Base-by-base conservation (phyloP, 441 rosid species). In the Gossypium schwendimanii region DNA sequence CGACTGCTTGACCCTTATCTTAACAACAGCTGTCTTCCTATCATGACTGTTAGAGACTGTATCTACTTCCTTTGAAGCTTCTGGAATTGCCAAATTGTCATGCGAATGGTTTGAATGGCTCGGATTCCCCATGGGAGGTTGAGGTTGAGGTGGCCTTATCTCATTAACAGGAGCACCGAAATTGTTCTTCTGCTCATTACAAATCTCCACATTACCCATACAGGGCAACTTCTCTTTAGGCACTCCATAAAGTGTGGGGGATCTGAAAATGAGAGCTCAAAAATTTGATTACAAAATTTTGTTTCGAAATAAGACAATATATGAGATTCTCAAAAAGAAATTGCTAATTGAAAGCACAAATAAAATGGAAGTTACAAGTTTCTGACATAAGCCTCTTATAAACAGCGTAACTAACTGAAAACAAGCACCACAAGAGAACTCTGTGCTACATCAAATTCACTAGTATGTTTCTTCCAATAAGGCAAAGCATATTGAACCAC, bases 211-310 rank as follows among this genome's bases (percentile, higher is more conserved):
- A 84, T 86, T 88, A 71, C 85, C 87, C 45, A 85, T 72, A 74
- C 79, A 81, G 67, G 79, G 78, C 49, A 81, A 62, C 82, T 84
- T 93, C 55, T 93, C 97, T 69, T 86, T 84, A 36, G 98, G 97
- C 71, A 87, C 88, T 78, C 98, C 99, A 73, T 88, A 85, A 60
- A 95, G 88, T 3, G 98, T 93, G 17, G 98, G 94, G 59, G 85
- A 72, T 82, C 99, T 93, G 91, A 75, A 81, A 86, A 69, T 50
- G 55, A 73, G 67, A 79, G 6, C 7, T 41, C 44, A 70, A 49
- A 72, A 63, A 15, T 60, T 72, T 18, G 28, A 52, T 64, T 36
- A 54, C 72, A 15, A 23, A 23, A 49, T 50, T 31, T 45, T 24
- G 31, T 57, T 15, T 47, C 1, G 47, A 59, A 20, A 45, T 0